Evolutionary conservation across 495 filamentous ascomycete genomes (phyloP).

Genomic region (Cryomyces antarcticus): DNA sequence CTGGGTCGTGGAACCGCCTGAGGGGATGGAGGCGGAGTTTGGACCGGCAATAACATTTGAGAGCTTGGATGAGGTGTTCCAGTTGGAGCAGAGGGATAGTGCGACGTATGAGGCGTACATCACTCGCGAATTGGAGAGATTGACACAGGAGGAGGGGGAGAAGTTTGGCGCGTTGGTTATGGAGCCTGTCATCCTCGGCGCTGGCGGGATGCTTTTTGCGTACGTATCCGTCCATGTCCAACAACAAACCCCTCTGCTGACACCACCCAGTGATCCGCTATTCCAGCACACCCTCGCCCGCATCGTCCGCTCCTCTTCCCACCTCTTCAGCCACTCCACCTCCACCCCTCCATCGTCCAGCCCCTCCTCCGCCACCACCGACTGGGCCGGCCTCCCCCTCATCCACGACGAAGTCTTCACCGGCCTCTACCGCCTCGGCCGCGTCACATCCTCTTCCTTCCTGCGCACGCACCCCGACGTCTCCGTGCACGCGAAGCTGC

Average conservation of each 20-base stretch:
- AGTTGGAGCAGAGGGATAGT: conserved; percentile 29
- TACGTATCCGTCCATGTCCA: conserved; percentile 17
- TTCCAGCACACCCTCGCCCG: conserved; percentile 49
- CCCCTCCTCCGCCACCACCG: conserved; percentile 4
- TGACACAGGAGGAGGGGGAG: conserved; percentile 30
- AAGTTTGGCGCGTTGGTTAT: conserved; percentile 57
- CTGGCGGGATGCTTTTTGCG: conserved; percentile 61
- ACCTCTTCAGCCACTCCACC: conserved; percentile 23
- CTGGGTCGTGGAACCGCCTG: conserved; percentile 41
- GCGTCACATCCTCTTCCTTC: conserved; percentile 41
- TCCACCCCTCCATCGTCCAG: conserved; percentile 2
- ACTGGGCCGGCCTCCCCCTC: conserved; percentile 52
- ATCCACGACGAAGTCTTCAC: conserved; percentile 72
- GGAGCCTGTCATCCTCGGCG: conserved; percentile 56
- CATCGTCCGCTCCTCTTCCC: conserved; percentile 33
- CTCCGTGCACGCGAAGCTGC: conserved; percentile 54
- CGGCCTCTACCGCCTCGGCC: conserved; percentile 57
- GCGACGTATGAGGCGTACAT: conserved; percentile 38
- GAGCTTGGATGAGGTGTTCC: conserved; percentile 37
- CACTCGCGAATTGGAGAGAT: conserved; percentile 23
- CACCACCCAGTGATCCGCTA: conserved; percentile 39
- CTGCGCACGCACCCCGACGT: conserved; percentile 46
- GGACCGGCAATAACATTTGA: conserved; percentile 26
- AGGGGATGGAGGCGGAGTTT: conserved; percentile 23
- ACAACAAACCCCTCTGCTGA: conserved; percentile 5